Base-by-base conservation (phyloP, 306 rosid species). In the Citrullus mucosospermus region DNA sequence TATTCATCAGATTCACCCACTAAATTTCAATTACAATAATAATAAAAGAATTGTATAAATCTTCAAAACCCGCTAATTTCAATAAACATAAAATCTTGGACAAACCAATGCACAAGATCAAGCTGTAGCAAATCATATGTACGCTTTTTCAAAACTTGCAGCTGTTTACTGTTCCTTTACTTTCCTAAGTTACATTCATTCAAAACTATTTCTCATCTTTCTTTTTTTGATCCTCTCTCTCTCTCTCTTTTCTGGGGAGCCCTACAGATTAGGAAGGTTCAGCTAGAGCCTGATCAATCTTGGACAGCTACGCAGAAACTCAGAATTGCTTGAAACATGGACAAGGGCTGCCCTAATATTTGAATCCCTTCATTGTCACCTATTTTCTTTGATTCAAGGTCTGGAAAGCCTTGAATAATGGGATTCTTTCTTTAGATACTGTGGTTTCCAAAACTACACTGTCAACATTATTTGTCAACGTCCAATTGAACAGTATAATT, bases 281-380 rank as follows among this genome's bases (percentile, higher is more conserved):
- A 87, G 82, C 82, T 95, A 65, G 88, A 89, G 88, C 93, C 97
- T 4, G 90, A 86, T 71, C 91, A 84, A 82, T 85, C 96, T 71
- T 95, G 98, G 98, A 95, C 90, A 58, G 97, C 97, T 15, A 87
- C 87, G 70, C 98, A 95, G 85, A 86, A 84, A 76, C 90, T 95
- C 32, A 83, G 90, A 86, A 73, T 89, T 84, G 84, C 82, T 72
- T 91, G 89, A 91, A 84, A n/a, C 57, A 11, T 43, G 36, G 18
- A 12, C 36, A 11, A 69, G 11, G 22, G 46, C 46, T 22, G 8
- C 38, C 12, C 34, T 9, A 5, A 70, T 70, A 44, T 43, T 69
- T n/a, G 48, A 44, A 41, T 41, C 16, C 74, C 34, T 39, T 39
- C 53, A 39, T 39, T 68, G 41, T 68, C 54, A 10, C 43, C 54